Evolutionary conservation across 345 rosid genomes (phyloP).

Genomic region (Corymbia maculata): DNA sequence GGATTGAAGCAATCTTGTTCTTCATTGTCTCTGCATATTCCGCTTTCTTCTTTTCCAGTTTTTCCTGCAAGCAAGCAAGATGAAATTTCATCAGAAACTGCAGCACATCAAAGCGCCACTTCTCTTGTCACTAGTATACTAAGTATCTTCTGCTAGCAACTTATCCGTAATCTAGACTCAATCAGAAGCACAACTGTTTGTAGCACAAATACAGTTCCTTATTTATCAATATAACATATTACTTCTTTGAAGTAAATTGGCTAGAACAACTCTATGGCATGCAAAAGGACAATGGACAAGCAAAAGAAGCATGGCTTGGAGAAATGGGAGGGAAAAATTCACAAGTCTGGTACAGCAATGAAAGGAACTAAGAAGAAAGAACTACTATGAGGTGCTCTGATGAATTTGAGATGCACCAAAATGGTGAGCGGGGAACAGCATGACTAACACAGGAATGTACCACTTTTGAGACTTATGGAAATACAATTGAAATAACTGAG

Average conservation of each 20-base stretch:
- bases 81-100: neutral
- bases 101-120: neutral
- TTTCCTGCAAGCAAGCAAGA: slow-evolving; percentile 31
- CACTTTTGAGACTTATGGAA: neutral
- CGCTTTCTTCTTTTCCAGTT: slow-evolving; percentile 59
- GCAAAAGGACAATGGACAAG: neutral
- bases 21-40: slow-evolving; percentile 66
- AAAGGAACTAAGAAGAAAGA: neutral
- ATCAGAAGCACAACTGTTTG: neutral
- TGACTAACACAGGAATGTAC: neutral
- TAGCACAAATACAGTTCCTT: neutral
- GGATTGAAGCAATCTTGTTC: slow-evolving; percentile 57
- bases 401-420: neutral
- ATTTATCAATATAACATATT: neutral
- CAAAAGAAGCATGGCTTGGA: neutral
- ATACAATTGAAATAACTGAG: neutral
- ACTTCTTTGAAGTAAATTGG: neutral
- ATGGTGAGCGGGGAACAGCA: neutral
- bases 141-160: neutral
- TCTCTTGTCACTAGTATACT: neutral
- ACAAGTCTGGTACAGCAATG: neutral
- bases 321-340: neutral
- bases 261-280: neutral
- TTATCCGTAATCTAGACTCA: neutral
- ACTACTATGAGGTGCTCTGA: neutral